phyloP scores from a whole-genome alignment of 352 stramenopile species.

The Phytophthora podocarpi region DNA sequence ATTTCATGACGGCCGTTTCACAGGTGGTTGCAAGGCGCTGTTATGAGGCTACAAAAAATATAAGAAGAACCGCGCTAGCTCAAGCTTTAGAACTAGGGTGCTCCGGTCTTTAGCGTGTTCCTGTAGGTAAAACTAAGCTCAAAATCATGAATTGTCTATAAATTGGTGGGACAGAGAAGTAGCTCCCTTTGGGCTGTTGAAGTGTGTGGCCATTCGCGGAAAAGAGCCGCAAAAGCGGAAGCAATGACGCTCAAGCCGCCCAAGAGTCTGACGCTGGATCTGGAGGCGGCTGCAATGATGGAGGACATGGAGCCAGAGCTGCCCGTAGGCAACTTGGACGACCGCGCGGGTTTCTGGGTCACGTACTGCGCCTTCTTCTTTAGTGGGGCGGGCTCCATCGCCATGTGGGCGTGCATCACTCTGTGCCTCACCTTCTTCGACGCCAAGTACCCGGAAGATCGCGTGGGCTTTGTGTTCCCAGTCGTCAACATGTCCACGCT shows the following conservation, averaged over 20 bases:
- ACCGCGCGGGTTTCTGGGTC: constrained; percentile 51
- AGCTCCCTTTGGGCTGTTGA: too few species aligned
- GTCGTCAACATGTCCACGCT: constrained; percentile 88
- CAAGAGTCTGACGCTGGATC: constrained; percentile 29
- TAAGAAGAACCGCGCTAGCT: too few species aligned
- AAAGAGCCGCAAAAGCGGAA: constrained; percentile 1
- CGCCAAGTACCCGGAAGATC: constrained; percentile 63
- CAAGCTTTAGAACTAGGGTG: too few species aligned
- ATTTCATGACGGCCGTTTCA: too few species aligned
- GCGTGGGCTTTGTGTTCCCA: constrained; percentile 79
- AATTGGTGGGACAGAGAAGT: too few species aligned
- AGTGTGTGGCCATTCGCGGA: constrained; percentile 20
- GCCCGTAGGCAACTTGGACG: constrained; percentile 23
- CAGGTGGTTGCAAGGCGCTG: too few species aligned
- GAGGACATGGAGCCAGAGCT: constrained; percentile 8
- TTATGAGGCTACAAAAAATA: too few species aligned
- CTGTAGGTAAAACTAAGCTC: too few species aligned
- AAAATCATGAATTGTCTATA: too few species aligned
- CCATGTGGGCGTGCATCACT: constrained; percentile 81
- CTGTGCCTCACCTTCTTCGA: constrained; percentile 79
- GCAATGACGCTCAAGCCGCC: constrained; percentile 18
- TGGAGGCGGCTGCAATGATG: constrained; percentile 16
- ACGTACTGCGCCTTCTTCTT: constrained; percentile 85
- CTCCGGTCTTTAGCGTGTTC: too few species aligned
- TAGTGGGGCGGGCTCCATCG: constrained; percentile 62